Base-by-base conservation (phyloP, 2,329 filamentous ascomycete species). In the Calonectria hawksworthii region DNA sequence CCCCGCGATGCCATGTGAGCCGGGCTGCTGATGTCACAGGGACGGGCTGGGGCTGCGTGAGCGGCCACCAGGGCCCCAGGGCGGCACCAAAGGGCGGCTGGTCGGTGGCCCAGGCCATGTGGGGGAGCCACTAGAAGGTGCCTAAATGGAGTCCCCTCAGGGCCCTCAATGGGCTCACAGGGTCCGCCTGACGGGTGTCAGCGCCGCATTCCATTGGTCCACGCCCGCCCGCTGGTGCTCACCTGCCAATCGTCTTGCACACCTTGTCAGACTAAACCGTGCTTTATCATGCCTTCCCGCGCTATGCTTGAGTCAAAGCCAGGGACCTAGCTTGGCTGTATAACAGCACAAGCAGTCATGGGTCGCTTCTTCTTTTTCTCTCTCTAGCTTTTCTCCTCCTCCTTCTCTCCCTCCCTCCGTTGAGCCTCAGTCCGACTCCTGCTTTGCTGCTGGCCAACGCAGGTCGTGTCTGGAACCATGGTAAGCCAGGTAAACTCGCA, bases 401-500 rank as follows among this genome's bases (percentile, higher is more conserved):
- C 61, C 26, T 32, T 50, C 30, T 26, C 36, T 41, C 32, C 61
- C 16, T 52, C 18, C 34, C 38, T 51, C 23, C 47, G 44, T 26
- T 41, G 30, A 56, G 66, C 14, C 69, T 56, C 18, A 61, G 36
- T 63, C 36, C 56, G 36, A 63, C 56, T 63, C 56, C 56, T 63
- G 56, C 56, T 14, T 38, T 28, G 56, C 56, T 63, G 56, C 34
- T 63, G 56, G 56, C n/a, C 56, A 34, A 52, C 72, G 72, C 67
- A 38, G 72, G 61, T 28, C 72, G 51, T 66, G 72, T 74, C 72
- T 74, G 67, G 47, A 70, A 74, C 44, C 67, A 74, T 74, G 72
- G 72, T 74, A 54, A 44, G 36, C 41, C 16, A 30, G 61, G 54
- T 79, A 79, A 59, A 77, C 68, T 68, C 75, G 74, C 63, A 38